These are phyloP conservation scores for Cystobasidium pallidum DNA, from an alignment of 1,284 basidiomycete genomes.

Conservation along the genomic window DNA sequence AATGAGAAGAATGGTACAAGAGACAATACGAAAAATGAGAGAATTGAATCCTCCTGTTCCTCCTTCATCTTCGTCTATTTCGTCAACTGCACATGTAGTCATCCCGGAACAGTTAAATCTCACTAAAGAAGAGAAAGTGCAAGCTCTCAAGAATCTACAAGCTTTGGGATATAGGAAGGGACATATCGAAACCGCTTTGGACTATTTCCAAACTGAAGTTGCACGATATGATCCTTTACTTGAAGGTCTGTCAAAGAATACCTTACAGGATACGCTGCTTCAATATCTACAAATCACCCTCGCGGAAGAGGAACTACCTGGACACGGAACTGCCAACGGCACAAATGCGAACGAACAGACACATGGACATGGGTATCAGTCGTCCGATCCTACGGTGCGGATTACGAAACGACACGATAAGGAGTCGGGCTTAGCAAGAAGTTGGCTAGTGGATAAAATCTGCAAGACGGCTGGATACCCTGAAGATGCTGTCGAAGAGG, in stretches of 20 bases:
- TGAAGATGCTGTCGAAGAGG: constrained; percentile 66
- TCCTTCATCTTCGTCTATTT: background rate
- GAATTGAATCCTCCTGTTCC: constrained; percentile 12
- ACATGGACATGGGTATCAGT: constrained; percentile 28
- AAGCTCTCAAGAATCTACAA: constrained; percentile 52
- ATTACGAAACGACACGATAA: constrained; percentile 49
- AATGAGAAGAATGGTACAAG: constrained; percentile 79
- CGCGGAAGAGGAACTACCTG: constrained; percentile 76
- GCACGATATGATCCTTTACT: constrained; percentile 42
- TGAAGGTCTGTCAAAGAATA: background rate
- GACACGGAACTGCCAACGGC: constrained; percentile 58
- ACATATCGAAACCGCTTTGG: constrained; percentile 56
- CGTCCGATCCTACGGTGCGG: constrained; percentile 49
- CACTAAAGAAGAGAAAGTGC: constrained; percentile 24
- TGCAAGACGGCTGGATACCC: constrained; percentile 85
- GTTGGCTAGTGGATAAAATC: constrained; percentile 82
- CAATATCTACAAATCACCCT: constrained; percentile 74
- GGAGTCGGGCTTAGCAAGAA: constrained; percentile 62
- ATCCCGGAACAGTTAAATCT: background rate
- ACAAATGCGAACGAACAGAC: background rate
- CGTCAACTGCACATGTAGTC: constrained; percentile 10
- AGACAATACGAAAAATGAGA: constrained; percentile 63
- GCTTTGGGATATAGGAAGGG: constrained; percentile 59
- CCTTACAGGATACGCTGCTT: constrained; percentile 66
- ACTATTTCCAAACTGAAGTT: constrained; percentile 40